These are phyloP conservation scores for Cryptococcus sp. DNA, from an alignment of 1,284 basidiomycete genomes.

Conservation along the genomic window DNA sequence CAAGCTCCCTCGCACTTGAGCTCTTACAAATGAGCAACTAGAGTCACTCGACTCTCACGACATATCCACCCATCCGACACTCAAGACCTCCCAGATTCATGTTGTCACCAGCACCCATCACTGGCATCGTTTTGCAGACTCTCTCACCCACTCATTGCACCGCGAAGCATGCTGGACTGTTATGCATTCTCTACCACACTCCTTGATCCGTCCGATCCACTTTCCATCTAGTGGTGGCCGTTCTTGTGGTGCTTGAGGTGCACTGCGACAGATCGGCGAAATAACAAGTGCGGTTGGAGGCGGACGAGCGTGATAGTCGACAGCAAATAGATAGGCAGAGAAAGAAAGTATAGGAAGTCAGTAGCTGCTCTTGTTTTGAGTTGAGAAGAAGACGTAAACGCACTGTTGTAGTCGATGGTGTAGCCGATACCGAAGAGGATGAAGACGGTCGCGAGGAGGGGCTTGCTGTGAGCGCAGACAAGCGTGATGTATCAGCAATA, in stretches of 20 bases:
- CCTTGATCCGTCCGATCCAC: neutral
- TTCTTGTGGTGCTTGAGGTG: conserved; percentile 53
- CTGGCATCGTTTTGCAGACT: no score
- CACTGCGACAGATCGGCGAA: conserved; percentile 25
- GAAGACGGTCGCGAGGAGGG: conserved; percentile 70
- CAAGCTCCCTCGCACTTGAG: no score
- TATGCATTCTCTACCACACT: neutral
- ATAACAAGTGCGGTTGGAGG: neutral
- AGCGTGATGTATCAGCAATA: conserved; percentile 3
- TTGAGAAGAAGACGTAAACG: conserved; percentile 50
- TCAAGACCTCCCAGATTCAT: no score
- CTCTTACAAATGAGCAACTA: no score
- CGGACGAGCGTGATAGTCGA: neutral
- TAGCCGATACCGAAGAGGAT: conserved; percentile 81
- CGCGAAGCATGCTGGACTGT: neutral
- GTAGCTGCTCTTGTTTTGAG: neutral
- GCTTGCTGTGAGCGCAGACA: conserved; percentile 51
- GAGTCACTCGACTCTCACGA: no score
- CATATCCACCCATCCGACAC: no score
- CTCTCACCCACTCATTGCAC: no score
- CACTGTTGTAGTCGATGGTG: conserved; percentile 87
- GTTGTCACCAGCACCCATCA: no score
- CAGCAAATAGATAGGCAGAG: neutral
- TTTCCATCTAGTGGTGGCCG: conserved; percentile 42
- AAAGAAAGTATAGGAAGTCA: conserved; percentile 1